Base-by-base conservation (phyloP, 2,329 filamentous ascomycete genomes). In the Bipolaris gigantea region DNA sequence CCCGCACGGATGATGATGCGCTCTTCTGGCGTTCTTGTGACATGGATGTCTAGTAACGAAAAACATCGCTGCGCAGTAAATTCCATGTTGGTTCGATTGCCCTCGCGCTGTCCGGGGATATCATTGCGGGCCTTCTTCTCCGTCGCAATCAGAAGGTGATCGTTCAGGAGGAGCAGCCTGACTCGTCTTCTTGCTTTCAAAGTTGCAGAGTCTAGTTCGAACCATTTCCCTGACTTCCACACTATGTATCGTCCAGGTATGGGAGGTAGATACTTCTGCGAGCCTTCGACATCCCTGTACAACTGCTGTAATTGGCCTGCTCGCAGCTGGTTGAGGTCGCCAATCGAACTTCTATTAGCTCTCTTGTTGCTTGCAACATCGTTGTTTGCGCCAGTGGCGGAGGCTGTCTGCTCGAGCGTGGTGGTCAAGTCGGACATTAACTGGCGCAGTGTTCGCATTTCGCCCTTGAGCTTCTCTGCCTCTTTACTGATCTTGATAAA, bases 401-500 rank as follows among this genome's bases (percentile, higher is more conserved):
- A 76, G 7, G 78, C 75, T 3, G 78, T 78, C 64, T 81, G 79
- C 15, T 75, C 75, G 41, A 81, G 60, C 1, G 78, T 77, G 2
- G 67, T 70, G 4, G 79, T 97, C 52, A 99, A 82, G 62, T 99
- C 94, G 2, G 91, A 87, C 88, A 99, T 97, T 48, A 97, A 82
- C 61, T 90, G 90, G 40, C 90, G 86, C 30, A 99, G 83, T 6
- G 90, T 90, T 48, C 90, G 85, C 94, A 99, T 97, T 74, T 99
- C 94, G 50, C 86, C 85, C 77, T 97, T 97, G 53, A 99, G 85
- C 78, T 96, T 97, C 76, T 99, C 94, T 2, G 95, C 94, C 77
- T 99, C 94, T 76, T 97, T 97, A 73, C 92, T 97, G 75, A 99
- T 97, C 76, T 96, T 96, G 80, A 99, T 97, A 71, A 99, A 99